Base-by-base conservation (phyloP, 2,329 filamentous ascomycete species). In the Pleoardoris graminearum region DNA sequence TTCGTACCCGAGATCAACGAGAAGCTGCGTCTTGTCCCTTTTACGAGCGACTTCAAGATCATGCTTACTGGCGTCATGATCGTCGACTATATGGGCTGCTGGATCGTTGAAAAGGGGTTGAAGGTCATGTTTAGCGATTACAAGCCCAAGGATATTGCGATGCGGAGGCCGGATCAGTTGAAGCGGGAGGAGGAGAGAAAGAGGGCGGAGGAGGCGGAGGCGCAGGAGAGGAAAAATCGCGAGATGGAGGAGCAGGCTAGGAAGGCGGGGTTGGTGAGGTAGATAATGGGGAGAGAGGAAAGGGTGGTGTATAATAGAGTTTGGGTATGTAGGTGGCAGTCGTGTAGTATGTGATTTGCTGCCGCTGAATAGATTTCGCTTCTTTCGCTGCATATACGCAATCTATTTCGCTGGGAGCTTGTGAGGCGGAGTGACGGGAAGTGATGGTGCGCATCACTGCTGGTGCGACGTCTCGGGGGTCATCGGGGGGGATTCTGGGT, bases 1-100 rank as follows among this genome's bases (percentile, higher is more conserved):
- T 91, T 99, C 66, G 82, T 97, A 43, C 94, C 94, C 2, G 94
- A 97, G 71, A 86, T 99, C 75, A 99, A 97, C 76, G 84, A 93
- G 75, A 87, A 90, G 75, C 87, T 99, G 77, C 91, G 89, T 69
- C 85, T 99, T 0, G 94, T 99, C 4, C 90, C 90, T 3, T 99
- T 99, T 75, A 88, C 80, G 27, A 81, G 81, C 2, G 90, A 96
- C 65, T 99, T 99, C 83, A 96, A 96, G 80, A 71, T 82, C 37
- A 93, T 88, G 47, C 86, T 99, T 79, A 95, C 91, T 0, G 75
- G 78, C 0, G 81, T 90, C 66, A 99, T 99, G 94, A 74, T 92
- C 6, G 66, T 93, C 30, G 94, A 99, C 75, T 99, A 92, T 70
- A 84, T 78, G 1, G 88, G 87, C 12, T 99, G 94, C 79, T 97